Evolutionary conservation across 2,329 filamentous ascomycete species (phyloP).

Genomic region (Alternaria dauci): DNA sequence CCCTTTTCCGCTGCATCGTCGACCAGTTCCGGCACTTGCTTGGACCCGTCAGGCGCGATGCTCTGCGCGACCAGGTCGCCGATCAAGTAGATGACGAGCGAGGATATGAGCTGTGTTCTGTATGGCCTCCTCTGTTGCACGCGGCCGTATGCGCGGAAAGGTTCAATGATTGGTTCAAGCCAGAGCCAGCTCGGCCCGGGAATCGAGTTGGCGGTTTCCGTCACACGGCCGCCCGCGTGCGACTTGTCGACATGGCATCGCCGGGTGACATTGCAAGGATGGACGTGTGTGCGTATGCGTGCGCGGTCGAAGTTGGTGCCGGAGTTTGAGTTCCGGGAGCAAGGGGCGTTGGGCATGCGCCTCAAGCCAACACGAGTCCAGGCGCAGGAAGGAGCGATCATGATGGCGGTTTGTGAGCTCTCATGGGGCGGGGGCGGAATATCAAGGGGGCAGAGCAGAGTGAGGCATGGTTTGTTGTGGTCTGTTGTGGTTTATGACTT

Average conservation of each 20-base stretch:
- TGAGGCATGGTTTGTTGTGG: constrained; percentile 23
- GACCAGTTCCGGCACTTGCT: constrained; percentile 9
- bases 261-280: constrained; percentile 22
- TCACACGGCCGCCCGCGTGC: constrained; percentile 29
- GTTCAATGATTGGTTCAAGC: constrained; percentile 56
- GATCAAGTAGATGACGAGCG: constrained; percentile 78
- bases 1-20: constrained; percentile 30
- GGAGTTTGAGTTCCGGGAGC: constrained; percentile 14
- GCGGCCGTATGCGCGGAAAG: constrained; percentile 68
- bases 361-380: constrained; percentile 33
- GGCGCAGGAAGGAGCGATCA: constrained; percentile 43
- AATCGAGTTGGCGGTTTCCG: constrained; percentile 42
- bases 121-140: constrained; percentile 77
- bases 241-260: constrained; percentile 30
- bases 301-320: constrained; percentile 16
- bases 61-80: constrained; percentile 81
- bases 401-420: constrained; percentile 28
- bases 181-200: constrained; percentile 57
- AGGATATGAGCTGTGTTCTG: constrained; percentile 78
- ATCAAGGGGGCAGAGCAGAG: constrained; percentile 8
- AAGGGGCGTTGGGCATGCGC: constrained; percentile 31
- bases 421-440: constrained; percentile 15
- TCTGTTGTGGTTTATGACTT: constrained; percentile 24
- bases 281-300: constrained; percentile 18
- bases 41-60: constrained; percentile 53